Evolutionary conservation across 2,329 filamentous ascomycete genomes (phyloP), one percentile per base, ranked within the genome.

Genomic region (Aureobasidium mangrovei): DNA sequence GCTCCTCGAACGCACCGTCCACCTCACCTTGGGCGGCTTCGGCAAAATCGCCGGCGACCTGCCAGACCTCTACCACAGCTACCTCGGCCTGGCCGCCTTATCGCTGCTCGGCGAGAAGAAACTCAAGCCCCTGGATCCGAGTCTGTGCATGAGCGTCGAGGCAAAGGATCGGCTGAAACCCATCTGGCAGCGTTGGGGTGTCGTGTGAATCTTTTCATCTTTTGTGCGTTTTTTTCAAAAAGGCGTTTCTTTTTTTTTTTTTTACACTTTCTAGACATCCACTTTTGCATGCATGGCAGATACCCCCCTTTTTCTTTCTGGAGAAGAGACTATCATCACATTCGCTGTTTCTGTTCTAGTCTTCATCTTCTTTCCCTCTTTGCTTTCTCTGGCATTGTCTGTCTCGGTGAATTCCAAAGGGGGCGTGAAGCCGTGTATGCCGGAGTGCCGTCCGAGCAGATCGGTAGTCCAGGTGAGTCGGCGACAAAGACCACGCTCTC

Each of bases 1-100:
- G 70, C 75, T 98, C 9, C 77, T 96, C 7, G 82, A 86, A 48
- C 85, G 90, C 65, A 95, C 89, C 1, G 89, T 96, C 65, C 91
- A 97, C 69, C 67, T 81, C 18, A 86, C 96, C 27, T 58, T 66
- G 7, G 73, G 73, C n/a, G 71, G 72, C 3, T 74, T 76, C 60
- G 70, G 70, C 31, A 74, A 76, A 58, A 65, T 71, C 29, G 69
- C 74, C 1, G 74, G 71, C 12, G 69, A 75, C 58, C 69, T 72
- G 54, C 67, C 71, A 72, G 85, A 88, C 70, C 76, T 97, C 28
- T 88, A 95, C 61, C 93, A 98, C 67, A 87, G 86, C 0, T 96
- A 91, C 66, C 79, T 97, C 31, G 93, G 90, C 0, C 78, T 97
- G 33, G 86, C 89, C 2, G 85, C 87, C 0, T 74, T 98, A 38